phyloP scores from a whole-genome alignment of 345 rosid genomes.

The Bruguiera sexangula region DNA sequence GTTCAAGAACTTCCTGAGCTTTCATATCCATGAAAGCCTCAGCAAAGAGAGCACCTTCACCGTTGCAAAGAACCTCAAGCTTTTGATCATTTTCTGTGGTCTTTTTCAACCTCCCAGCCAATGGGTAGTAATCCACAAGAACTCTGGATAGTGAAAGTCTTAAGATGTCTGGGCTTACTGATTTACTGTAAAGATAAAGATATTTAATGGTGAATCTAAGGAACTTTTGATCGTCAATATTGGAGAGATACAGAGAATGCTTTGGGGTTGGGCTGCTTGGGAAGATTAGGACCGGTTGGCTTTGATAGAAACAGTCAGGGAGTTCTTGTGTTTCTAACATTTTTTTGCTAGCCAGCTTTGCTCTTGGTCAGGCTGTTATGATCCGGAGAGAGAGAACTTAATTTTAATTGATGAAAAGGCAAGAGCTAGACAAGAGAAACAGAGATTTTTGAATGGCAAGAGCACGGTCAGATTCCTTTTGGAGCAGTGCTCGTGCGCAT shows the following conservation, averaged over 20 bases:
- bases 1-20: slow-evolving; percentile 49
- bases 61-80: slow-evolving; percentile 77
- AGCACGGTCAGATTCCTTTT: slow-evolving; percentile 34
- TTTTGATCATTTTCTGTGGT: slow-evolving; percentile 35
- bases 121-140: slow-evolving; percentile 81
- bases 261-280: slow-evolving; percentile 58
- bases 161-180: slow-evolving; percentile 40
- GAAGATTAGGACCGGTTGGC: slow-evolving; percentile 47
- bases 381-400: slow-evolving; percentile 1
- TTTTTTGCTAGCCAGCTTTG: not conserved
- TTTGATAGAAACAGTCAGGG: slow-evolving; percentile 62
- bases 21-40: slow-evolving; percentile 82
- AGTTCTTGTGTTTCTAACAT: slow-evolving; percentile 50
- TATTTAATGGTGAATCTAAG: slow-evolving; percentile 96
- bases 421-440: slow-evolving; percentile 6
- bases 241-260: slow-evolving; percentile 73
- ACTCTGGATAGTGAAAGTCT: slow-evolving; percentile 61
- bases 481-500: slow-evolving; percentile 3
- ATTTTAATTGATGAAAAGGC: slow-evolving; percentile 5
- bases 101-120: slow-evolving; percentile 76
- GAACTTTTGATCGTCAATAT: slow-evolving; percentile 87
- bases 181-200: slow-evolving; percentile 60
- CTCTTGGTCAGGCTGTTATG: not conserved
- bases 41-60: slow-evolving; percentile 75
- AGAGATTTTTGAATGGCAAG: slow-evolving; percentile 28